Evolutionary conservation across 768 basidiomycete genomes (phyloP).

Genomic region (Podaxis pistillaris): DNA sequence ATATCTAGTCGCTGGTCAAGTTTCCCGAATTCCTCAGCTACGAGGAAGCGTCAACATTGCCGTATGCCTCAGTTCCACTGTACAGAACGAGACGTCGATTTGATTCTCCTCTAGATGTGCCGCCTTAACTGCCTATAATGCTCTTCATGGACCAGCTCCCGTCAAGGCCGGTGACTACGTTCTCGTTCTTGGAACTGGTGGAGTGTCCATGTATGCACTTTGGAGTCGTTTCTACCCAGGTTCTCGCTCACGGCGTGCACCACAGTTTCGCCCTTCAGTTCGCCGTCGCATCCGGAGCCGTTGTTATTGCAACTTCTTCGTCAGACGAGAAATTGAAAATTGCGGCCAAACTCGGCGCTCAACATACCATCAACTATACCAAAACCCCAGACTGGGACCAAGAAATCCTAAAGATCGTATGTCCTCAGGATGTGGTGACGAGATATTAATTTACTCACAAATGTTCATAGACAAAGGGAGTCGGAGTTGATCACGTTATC

Average conservation of each 20-base stretch:
- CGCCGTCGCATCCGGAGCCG: conserved; percentile 61
- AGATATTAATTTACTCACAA: neutral
- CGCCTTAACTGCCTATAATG: conserved; percentile 64
- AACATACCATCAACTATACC: conserved; percentile 62
- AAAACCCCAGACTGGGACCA: conserved; percentile 57
- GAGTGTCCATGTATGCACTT: conserved; percentile 47
- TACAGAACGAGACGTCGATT: neutral
- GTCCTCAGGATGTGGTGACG: conserved; percentile 14
- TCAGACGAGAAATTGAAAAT: conserved; percentile 60
- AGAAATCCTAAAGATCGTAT: conserved; percentile 43
- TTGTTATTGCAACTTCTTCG: conserved; percentile 65
- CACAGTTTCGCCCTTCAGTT: conserved; percentile 56
- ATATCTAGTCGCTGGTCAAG: conserved; percentile 41
- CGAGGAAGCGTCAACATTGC: conserved; percentile 64
- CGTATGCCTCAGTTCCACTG: conserved; percentile 32
- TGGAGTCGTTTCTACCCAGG: conserved; percentile 7
- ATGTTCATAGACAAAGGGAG: conserved; percentile 32
- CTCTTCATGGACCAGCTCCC: conserved; percentile 44
- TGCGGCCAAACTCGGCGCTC: conserved; percentile 50
- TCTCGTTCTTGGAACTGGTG: conserved; percentile 54
- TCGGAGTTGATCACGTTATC: conserved; percentile 38
- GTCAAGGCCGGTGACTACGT: conserved; percentile 60
- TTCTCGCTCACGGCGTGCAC: neutral
- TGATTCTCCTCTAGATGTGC: conserved; percentile 39
- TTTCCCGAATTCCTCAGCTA: conserved; percentile 58